A percentile compares a stretch with the other conserved stretches of the same genome.
phyloP scores from a whole-genome alignment of 805 yeast species.

The Teunomyces panamensis region DNA sequence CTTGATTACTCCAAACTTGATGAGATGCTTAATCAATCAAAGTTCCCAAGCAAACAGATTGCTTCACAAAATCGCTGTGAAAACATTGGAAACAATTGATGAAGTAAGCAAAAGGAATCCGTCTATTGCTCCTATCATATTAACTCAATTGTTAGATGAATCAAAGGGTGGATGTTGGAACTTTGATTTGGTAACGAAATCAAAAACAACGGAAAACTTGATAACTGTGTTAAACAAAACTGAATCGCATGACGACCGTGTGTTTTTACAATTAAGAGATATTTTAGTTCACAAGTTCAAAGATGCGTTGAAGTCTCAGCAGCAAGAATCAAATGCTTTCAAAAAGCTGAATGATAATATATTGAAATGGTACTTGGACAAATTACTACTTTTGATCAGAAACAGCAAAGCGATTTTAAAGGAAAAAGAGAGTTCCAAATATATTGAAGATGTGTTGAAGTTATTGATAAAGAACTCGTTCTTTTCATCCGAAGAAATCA shows the following conservation, averaged over 20 bases:
- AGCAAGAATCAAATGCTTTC: conserved; percentile 12
- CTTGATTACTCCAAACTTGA: conserved; percentile 60
- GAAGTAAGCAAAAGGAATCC: conserved; percentile 36
- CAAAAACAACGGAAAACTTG: conserved; percentile 55
- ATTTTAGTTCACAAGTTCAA: conserved; percentile 25
- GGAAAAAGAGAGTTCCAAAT: conserved; percentile 10
- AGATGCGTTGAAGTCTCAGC: conserved; percentile 17
- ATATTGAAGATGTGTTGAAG: conserved; percentile 36
- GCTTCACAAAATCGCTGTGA: conserved; percentile 64
- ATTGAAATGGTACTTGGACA: conserved; percentile 61
- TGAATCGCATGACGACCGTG: conserved; percentile 10
- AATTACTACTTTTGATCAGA: conserved; percentile 51
- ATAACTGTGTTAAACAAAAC: conserved; percentile 20
- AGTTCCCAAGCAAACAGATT: conserved; percentile 61
- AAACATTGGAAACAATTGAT: conserved; percentile 44
- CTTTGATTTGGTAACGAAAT: conserved; percentile 74
- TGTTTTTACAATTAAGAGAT: conserved; percentile 18
- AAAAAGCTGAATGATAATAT: conserved; percentile 32
- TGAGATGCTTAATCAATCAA: conserved; percentile 76
- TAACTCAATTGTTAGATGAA: conserved; percentile 26
- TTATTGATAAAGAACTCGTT: conserved; percentile 41
- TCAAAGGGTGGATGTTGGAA: conserved; percentile 53
- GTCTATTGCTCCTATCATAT: conserved; percentile 32
- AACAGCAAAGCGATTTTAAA: conserved; percentile 35
- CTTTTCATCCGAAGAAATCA: conserved; percentile 24